Evolutionary conservation across 2,329 filamentous ascomycete species (phyloP).

Genomic region (Aspergillus oerlinghausenensis): DNA sequence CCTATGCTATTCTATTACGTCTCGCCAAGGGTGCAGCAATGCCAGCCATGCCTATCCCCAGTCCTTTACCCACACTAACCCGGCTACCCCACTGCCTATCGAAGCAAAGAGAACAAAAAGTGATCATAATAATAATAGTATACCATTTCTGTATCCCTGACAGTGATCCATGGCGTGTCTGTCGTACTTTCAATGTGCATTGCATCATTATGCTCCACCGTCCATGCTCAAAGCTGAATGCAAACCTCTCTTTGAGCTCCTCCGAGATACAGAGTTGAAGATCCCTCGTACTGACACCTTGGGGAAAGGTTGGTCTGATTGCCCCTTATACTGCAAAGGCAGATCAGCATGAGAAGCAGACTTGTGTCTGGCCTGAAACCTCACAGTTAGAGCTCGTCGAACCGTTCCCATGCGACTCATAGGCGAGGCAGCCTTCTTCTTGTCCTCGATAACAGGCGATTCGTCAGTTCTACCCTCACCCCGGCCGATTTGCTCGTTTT

Average conservation of each 20-base stretch:
- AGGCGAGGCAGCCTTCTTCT: slow-evolving; percentile 1
- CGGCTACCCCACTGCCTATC: slow-evolving; percentile 1
- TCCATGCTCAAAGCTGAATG: slow-evolving; percentile 5
- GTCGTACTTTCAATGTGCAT: not conserved
- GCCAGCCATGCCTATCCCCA: not conserved
- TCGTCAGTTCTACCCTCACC: not conserved
- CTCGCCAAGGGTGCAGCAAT: slow-evolving; percentile 6
- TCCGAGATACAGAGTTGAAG: slow-evolving; percentile 18
- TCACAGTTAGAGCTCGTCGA: slow-evolving; percentile 9
- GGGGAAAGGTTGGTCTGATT: slow-evolving; percentile 1
- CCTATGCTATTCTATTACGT: slow-evolving; percentile 5
- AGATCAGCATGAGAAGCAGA: not conserved
- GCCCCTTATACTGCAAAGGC: not conserved
- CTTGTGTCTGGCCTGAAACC: slow-evolving; percentile 3
- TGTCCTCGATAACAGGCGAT: slow-evolving; percentile 1
- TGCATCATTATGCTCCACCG: slow-evolving; percentile 9
- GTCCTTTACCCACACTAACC: slow-evolving; percentile 2
- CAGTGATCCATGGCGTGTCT: slow-evolving; percentile 3
- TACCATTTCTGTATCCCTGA: slow-evolving; percentile 2
- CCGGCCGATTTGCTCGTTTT: not conserved
- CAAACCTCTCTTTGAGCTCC: slow-evolving; percentile 9
- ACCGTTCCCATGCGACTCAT: slow-evolving; percentile 4
- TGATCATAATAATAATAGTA: not conserved
- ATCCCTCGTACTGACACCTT: slow-evolving; percentile 14
- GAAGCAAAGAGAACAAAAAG: slow-evolving; percentile 10